Conservation (phyloP, 148 eudicot genomes). For the Camellia granthamiana region DNA sequence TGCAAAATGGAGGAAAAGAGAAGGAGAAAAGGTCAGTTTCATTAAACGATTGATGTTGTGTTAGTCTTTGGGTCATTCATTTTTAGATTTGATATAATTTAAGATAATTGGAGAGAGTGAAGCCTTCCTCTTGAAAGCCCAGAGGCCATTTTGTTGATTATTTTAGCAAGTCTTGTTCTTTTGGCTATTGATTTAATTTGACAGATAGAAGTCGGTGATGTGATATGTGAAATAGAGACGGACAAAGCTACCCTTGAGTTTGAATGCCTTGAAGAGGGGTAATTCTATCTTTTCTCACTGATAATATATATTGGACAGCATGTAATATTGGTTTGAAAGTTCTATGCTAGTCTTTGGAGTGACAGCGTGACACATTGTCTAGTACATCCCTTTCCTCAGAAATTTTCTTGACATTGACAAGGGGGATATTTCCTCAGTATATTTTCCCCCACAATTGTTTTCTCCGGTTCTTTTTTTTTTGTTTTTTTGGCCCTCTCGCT, state of each 20-base stretch:
- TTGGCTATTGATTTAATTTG: conserved; percentile 19
- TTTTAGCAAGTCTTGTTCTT: neutral
- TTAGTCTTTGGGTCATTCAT: neutral
- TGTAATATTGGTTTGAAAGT: neutral
- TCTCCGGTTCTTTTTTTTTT: neutral
- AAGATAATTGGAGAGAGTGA: neutral
- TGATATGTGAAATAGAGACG: conserved; percentile 92
- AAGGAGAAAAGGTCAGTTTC: conserved; percentile 86
- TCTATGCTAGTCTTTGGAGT: conserved; percentile 1
- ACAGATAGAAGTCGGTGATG: conserved; percentile 88
- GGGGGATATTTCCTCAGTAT: neutral
- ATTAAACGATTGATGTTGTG: neutral
- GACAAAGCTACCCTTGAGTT: conserved; percentile 96
- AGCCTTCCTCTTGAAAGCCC: conserved; percentile 2
- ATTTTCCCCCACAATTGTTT: neutral
- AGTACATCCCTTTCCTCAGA: neutral
- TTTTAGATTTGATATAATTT: neutral
- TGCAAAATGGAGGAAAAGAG: conserved; percentile 82
- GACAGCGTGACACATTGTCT: neutral
- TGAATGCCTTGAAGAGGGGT: conserved; percentile 96
- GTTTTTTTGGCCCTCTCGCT: too few species aligned
- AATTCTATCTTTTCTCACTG: conserved; percentile 18
- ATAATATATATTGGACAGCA: neutral
- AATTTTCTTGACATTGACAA: neutral
- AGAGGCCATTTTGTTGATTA: neutral